Evolutionary conservation across 2,329 filamentous ascomycete species (phyloP).

Genomic region (Beauveria bassiana): DNA sequence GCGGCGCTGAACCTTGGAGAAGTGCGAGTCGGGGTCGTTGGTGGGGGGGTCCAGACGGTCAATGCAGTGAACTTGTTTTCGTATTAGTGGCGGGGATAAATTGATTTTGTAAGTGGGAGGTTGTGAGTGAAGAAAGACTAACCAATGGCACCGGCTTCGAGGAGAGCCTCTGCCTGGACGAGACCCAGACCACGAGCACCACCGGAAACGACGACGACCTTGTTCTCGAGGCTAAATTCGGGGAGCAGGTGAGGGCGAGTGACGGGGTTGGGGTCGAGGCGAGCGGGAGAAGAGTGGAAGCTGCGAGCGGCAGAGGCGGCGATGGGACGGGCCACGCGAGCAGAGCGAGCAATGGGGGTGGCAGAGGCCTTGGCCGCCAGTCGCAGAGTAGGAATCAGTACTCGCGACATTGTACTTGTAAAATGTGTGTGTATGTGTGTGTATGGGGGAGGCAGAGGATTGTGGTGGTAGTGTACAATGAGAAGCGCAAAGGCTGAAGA

Average conservation of each 20-base stretch:
- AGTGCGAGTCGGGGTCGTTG: conserved; percentile 42
- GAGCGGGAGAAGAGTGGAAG: conserved; percentile 17
- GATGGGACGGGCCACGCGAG: conserved; percentile 4
- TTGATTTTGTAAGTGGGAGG: too few relatives aligned
- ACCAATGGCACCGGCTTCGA: conserved; percentile 71
- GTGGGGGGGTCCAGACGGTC: conserved; percentile 52
- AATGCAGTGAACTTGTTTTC: conserved; percentile 55
- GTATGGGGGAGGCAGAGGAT: neutral
- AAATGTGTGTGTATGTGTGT: neutral
- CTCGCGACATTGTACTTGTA: conserved; percentile 19
- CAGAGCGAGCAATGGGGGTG: conserved; percentile 2
- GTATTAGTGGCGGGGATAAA: neutral
- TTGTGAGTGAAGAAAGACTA: neutral
- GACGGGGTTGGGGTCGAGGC: conserved; percentile 16
- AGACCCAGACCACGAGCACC: conserved; percentile 71
- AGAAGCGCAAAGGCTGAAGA: neutral
- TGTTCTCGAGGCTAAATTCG: conserved; percentile 69
- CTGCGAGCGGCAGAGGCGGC: conserved; percentile 15
- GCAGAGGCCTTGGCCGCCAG: conserved; percentile 11
- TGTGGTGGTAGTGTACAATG: neutral
- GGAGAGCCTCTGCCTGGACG: conserved; percentile 67
- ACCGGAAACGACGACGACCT: conserved; percentile 69
- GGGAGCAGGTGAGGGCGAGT: conserved; percentile 38
- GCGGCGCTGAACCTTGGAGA: conserved; percentile 55
- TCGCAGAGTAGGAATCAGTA: conserved; percentile 17